Base-by-base conservation (phyloP, 2,329 filamentous ascomycete genomes). In the Colletotrichum sp. region DNA sequence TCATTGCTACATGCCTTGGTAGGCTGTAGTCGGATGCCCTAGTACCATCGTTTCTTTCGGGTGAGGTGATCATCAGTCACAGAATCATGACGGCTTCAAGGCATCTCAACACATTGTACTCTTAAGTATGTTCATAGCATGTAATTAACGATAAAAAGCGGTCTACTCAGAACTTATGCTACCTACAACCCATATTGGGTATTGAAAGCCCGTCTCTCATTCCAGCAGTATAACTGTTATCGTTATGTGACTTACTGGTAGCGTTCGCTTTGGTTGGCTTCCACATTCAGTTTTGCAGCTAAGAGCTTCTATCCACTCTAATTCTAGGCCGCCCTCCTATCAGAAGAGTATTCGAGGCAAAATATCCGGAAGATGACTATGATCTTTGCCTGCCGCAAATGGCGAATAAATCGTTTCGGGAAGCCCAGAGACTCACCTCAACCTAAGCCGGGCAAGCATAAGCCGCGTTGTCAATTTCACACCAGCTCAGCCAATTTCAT, bases 401-500 rank as follows among this genome's bases (percentile, higher is more conserved):
- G 34, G 15, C 15, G 15, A 8, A 36, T 16, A 4, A 15, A 15
- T 36, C 6, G 34, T 36, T 16, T 8, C 6, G 26, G 26, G 26
- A 28, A 28, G 28, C 28, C 28, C 28, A 28, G 15, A 16, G 15
- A 36, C 7, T 36, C 15, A 12, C 34, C 15, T 36, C 34, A 36
- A 3, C 28, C 18, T n/a, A 10, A 44, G 39, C 9, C 18, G n/a
- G 39, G 18, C 9, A 44, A 44, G 39, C 0, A 44, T 5, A 44
- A 10, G 18, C 18, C 39, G 18, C 2, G 10, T 44, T 1, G 39
- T n/a, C 8, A 44, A 12, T 2, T 4, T n/a, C 3, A 44, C 3
- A 12, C 2, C 0, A 9, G 4, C 15, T 12, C 18, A 44, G 36
- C 6, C 1, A 44, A 0, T 10, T 6, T 12, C 1, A 12, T 10